A percentile compares a stretch with the other conserved stretches of the same genome.
These are phyloP conservation scores for Globisporangium parvum DNA, from an alignment of 352 stramenopile species.

Conservation along the genomic window DNA sequence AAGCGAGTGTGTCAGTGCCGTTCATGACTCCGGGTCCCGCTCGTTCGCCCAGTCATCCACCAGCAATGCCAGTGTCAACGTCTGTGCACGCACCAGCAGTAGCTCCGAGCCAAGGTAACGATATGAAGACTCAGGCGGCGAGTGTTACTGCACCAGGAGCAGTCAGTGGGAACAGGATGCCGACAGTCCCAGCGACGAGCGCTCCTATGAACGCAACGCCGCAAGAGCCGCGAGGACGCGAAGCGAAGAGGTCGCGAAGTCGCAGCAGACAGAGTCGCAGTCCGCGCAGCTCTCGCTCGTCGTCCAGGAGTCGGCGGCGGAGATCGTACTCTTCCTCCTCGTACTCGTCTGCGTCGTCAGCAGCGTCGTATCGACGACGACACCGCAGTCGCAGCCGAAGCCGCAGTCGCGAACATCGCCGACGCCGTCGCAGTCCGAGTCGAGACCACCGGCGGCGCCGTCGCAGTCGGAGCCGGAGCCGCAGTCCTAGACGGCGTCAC, in stretches of 20 bases:
- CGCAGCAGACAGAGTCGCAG: not conserved
- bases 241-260: not conserved
- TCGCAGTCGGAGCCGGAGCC: conserved; percentile 6
- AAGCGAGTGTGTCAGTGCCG: not conserved
- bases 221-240: not conserved
- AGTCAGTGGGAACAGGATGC: too few relatives aligned
- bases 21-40: too few relatives aligned
- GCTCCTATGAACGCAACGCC: too few relatives aligned
- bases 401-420: conserved; percentile 13
- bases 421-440: conserved; percentile 9
- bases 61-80: too few relatives aligned
- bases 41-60: too few relatives aligned
- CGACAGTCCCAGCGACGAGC: too few relatives aligned
- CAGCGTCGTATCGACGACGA: conserved; percentile 1
- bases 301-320: not conserved
- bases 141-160: too few relatives aligned
- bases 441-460: conserved; percentile 4
- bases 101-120: too few relatives aligned
- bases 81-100: too few relatives aligned
- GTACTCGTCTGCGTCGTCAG: not conserved
- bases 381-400: conserved; percentile 18
- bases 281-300: not conserved
- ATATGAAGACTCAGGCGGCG: too few relatives aligned
- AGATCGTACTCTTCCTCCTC: conserved; percentile 1
- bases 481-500: conserved; percentile 4